A percentile compares a stretch with the other conserved stretches of the same genome.
These are phyloP conservation scores for Kurtzmaniella quercitrusa DNA, from an alignment of 1,139 yeast species.

Conservation along the genomic window DNA sequence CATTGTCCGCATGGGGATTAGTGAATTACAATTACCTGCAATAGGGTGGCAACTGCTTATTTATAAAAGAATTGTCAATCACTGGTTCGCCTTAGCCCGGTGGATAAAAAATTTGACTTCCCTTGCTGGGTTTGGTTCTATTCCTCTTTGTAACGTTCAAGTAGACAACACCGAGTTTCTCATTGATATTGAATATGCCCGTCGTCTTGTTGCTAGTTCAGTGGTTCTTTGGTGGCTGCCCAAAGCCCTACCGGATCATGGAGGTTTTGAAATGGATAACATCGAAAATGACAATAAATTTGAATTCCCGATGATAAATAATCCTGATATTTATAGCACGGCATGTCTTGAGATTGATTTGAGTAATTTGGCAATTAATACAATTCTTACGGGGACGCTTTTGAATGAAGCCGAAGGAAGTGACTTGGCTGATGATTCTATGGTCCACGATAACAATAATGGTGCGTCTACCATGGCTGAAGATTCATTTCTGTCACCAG, in stretches of 20 bases:
- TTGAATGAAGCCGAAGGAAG: conserved; percentile 90
- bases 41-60: conserved; percentile 82
- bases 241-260: conserved; percentile 76
- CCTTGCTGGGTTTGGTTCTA: conserved; percentile 66
- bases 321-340: conserved; percentile 75
- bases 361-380: conserved; percentile 77
- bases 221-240: conserved; percentile 94
- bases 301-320: conserved; percentile 70
- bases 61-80: conserved; percentile 64
- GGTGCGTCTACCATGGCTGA: conserved; percentile 59
- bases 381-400: conserved; percentile 78
- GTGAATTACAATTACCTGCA: conserved; percentile 62
- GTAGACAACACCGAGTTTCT: conserved; percentile 72
- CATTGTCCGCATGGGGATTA: conserved; percentile 52
- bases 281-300: conserved; percentile 51
- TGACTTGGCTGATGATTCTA: conserved; percentile 58
- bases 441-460: conserved; percentile 36
- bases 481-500: conserved; percentile 77
- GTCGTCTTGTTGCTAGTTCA: conserved; percentile 61
- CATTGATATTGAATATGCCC: conserved; percentile 83
- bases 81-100: conserved; percentile 67
- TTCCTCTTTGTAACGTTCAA: conserved; percentile 83
- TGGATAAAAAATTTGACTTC: conserved; percentile 69
- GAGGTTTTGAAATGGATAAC: conserved; percentile 72
- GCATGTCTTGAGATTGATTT: conserved; percentile 78